phyloP scores from a whole-genome alignment of 371 early-diverging fungal genomes.

The Zychaea mexicana region DNA sequence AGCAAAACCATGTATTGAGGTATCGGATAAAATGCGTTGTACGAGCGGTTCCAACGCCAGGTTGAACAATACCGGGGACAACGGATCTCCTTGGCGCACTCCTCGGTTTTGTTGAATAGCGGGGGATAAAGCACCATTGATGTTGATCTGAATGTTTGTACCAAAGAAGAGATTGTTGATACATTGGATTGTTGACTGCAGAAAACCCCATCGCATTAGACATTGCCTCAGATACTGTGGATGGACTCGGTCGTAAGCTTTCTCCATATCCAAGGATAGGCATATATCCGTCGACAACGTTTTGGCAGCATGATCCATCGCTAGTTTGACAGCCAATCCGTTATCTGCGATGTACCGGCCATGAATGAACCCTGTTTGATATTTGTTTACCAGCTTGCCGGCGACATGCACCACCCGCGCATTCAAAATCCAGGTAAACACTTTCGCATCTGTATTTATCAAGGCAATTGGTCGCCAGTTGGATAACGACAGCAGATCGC shows the following conservation, averaged over 20 bases:
- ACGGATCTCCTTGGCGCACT: too few relatives aligned
- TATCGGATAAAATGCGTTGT: too few relatives aligned
- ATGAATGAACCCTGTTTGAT: constrained; percentile 15
- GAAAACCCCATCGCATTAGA: not conserved
- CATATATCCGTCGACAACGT: not conserved
- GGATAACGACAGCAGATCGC: constrained; percentile 2
- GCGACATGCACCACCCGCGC: not conserved
- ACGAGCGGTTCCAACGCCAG: too few relatives aligned
- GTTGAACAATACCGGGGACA: too few relatives aligned
- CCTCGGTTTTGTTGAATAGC: too few relatives aligned
- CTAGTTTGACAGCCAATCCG: too few relatives aligned
- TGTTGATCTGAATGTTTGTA: too few relatives aligned
- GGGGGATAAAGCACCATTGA: too few relatives aligned
- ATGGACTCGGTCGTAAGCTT: constrained; percentile 7
- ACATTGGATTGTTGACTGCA: too few relatives aligned
- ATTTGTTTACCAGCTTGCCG: not conserved
- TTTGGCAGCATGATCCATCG: not conserved
- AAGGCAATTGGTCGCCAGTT: constrained; percentile 32
- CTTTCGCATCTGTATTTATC: constrained; percentile 17
- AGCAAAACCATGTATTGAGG: too few relatives aligned
- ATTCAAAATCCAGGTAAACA: constrained; percentile 14
- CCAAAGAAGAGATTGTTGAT: too few relatives aligned
- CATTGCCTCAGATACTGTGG: not conserved
- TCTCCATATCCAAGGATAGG: not conserved
- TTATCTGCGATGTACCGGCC: constrained; percentile 10